Evolutionary conservation across 2,329 filamentous ascomycete genomes (phyloP), one percentile per base, ranked within the genome.

Genomic region (Phoma sp.): DNA sequence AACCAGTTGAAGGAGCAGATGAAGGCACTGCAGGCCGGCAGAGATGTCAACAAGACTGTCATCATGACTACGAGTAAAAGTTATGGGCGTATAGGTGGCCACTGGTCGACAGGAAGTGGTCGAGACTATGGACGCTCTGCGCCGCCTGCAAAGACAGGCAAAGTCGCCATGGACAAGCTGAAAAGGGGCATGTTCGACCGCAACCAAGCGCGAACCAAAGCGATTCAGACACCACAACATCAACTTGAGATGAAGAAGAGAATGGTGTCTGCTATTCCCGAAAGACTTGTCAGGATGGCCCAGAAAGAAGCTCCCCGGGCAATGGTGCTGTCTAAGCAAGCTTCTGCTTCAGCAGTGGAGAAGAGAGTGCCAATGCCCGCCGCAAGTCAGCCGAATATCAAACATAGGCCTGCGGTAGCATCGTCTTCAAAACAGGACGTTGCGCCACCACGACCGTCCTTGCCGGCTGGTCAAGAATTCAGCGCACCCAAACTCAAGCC

Each of bases 121-220:
- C 58, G 57, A n/a, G 49, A 54, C 50, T 41, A 68, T 63, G 68
- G 67, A 61, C 51, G 52, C 33, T 60, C 70, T 2, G 64, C 61
- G 11, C 64, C 69, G 7, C 71, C 71, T 7, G 35, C 65, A 14
- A 72, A 72, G 55, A 73, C 71, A 1, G 71, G 71, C n/a, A 72
- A 71, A 41, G 68, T 59, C 7, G 68, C 64, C n/a, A 62, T 74
- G 43, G 71, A 74, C 46, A 73, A 73, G 50, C 50, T 74, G 7
- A 65, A 63, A 54, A 57, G 69, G 41, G 67, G 66, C 25, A 70
- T 72, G 50, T 72, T 68, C 43, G 70, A 73, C 40, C 64, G 66
- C 43, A 71, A 69, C 30, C 60, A 62, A 22, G 71, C 71, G 8
- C 62, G 68, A 4, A 70, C 71, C 4, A 67, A 62, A 25, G 69